Base-by-base conservation (phyloP, 2,329 filamentous ascomycete genomes). In the Exophiala sideris region DNA sequence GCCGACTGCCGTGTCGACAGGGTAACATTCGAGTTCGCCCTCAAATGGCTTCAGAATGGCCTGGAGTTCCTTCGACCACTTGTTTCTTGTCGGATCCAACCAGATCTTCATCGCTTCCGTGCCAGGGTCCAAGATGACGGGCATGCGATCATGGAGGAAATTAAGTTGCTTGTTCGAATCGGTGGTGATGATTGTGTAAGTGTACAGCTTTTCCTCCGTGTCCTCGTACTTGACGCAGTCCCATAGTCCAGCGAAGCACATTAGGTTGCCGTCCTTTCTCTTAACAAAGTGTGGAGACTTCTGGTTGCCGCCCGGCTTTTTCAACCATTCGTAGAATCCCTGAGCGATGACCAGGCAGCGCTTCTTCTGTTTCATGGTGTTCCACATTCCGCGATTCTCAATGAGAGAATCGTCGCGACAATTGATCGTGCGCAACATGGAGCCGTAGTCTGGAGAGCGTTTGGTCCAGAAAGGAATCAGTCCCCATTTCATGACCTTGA, bases 301-400 rank as follows among this genome's bases (percentile, higher is more conserved):
- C 50, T 94, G 87, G 62, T 88, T 91, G 5, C 83, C 80, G 1
- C 79, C 79, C 65, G 78, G 50, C 64, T 86, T 89, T 71, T 92
- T 92, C 56, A 95, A 75, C 94, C 94, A 97, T 71, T 99, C 94
- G 66, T 90, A 99, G 71, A 97, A 99, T 1, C 94, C 94, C 70
- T 96, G 87, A 8, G 89, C 91, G 5, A 96, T 68, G 8, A 97
- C 84, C 18, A 97, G 78, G 68, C 94, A 97, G 29, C 94, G 80
- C 73, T 96, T 96, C 62, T 81, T 83, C 57, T 85, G 84, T 73
- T 96, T 96, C 88, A 97, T 95, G 1, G 82, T 84, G 39, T 82
- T 87, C 94, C 94, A 97, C 85, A 97, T 88, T 9, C 91, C 91
- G 4, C 85, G 82, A 7, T 86, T 79, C 8, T 86, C 81, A 5